Evolutionary conservation across 139 green algal species (phyloP).

Genomic region (Klebsormidium nitens): DNA sequence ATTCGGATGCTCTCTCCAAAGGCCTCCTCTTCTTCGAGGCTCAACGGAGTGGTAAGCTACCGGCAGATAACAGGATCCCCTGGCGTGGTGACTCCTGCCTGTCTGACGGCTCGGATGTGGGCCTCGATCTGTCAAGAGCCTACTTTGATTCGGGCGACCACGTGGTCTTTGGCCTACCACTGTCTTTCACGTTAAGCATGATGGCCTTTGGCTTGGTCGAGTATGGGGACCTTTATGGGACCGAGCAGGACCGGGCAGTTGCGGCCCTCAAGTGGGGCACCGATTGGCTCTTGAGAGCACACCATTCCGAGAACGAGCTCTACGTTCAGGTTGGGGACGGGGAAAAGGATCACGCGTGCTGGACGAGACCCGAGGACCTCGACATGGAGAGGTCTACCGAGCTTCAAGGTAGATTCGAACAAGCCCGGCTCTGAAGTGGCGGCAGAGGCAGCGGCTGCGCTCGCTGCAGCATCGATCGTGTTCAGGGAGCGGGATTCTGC

Average conservation of each 20-base stretch:
- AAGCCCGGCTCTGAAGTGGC: too few species aligned
- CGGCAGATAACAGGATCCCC: constrained; percentile 33
- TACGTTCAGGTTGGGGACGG: constrained; percentile 42
- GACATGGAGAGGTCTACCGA: too few species aligned
- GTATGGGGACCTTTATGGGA: constrained; percentile 25
- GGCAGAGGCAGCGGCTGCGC: too few species aligned
- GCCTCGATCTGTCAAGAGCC: constrained; percentile 20
- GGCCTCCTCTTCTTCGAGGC: constrained; percentile 51
- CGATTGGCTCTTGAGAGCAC: constrained; percentile 46
- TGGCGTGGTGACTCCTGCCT: constrained; percentile 42
- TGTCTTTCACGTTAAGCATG: constrained; percentile 27
- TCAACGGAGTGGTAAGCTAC: constrained; percentile 42
- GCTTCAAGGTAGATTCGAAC: too few species aligned
- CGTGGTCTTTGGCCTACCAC: constrained; percentile 44
- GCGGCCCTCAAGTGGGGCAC: constrained; percentile 36
- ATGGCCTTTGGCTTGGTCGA: constrained; percentile 35
- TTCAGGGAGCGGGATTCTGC: too few species aligned
- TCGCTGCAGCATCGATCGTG: too few species aligned
- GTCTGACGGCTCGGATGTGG: constrained; percentile 19
- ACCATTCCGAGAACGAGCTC: constrained; percentile 41
- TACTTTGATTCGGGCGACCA: constrained; percentile 52
- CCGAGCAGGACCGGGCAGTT: constrained; percentile 13
- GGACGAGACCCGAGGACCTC: too few species aligned
- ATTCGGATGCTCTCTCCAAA: constrained; percentile 17
- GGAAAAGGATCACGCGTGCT: constrained; percentile 17